Conservation (phyloP, 345 rosid genomes). For the Chamaenerion angustifolium region DNA sequence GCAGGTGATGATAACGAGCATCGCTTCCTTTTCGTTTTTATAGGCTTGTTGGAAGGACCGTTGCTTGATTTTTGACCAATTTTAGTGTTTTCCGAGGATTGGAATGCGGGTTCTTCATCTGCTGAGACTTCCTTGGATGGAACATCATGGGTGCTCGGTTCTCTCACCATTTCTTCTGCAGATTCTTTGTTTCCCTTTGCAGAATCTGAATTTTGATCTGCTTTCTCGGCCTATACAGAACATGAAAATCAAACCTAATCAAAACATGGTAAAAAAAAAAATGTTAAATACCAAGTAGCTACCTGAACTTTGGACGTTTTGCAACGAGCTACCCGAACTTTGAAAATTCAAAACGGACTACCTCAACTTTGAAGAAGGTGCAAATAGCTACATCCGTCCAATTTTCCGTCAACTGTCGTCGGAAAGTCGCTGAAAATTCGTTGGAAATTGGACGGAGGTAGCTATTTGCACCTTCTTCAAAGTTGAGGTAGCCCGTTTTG, state of each 20-base stretch:
- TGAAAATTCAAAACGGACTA: too few species aligned
- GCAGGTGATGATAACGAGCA: conserved; percentile 16
- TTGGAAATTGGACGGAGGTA: too few species aligned
- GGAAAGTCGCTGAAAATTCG: too few species aligned
- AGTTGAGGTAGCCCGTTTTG: too few species aligned
- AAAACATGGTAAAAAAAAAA: background rate
- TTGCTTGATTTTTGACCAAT: conserved; percentile 11
- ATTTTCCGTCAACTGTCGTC: too few species aligned
- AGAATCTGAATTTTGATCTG: conserved; percentile 17
- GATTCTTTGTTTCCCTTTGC: conserved; percentile 20
- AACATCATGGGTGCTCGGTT: conserved; percentile 9
- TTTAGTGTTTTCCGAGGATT: conserved; percentile 12
- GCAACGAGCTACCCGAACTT: too few species aligned
- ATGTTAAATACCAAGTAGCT: too few species aligned
- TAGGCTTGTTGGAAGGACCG: conserved; percentile 6
- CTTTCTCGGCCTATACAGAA: conserved; percentile 27
- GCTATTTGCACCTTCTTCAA: too few species aligned
- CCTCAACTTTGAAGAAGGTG: too few species aligned
- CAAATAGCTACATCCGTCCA: too few species aligned
- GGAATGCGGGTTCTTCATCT: conserved; percentile 8
- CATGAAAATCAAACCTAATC: background rate
- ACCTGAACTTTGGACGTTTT: too few species aligned
- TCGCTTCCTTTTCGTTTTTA: conserved; percentile 16
- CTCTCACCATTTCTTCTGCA: conserved; percentile 20
- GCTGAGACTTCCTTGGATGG: conserved; percentile 14